These are phyloP conservation scores for Colletotrichum sp. DNA, from an alignment of 2,329 filamentous ascomycete genomes.

Conservation along the genomic window DNA sequence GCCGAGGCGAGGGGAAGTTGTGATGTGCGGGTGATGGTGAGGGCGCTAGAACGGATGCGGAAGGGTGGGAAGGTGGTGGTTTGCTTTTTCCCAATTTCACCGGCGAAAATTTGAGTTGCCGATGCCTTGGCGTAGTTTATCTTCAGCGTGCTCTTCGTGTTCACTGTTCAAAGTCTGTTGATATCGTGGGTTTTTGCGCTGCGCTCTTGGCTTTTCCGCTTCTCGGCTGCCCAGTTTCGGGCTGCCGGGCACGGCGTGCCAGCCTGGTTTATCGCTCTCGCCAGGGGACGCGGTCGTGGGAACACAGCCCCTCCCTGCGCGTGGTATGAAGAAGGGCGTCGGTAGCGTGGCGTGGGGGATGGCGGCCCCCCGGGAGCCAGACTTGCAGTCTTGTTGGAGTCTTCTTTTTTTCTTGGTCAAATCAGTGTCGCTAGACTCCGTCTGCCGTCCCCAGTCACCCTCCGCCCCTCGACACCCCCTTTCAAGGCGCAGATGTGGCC, in stretches of 20 bases:
- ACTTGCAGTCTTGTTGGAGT: neutral
- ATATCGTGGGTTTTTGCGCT: neutral
- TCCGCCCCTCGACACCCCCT: neutral
- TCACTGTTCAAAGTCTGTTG: neutral
- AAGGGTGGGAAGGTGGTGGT: neutral
- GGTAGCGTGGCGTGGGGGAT: neutral
- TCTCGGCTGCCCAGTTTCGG: neutral
- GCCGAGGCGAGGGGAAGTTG: neutral
- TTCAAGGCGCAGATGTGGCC: constrained; percentile 8
- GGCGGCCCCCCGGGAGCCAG: neutral
- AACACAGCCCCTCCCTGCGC: neutral
- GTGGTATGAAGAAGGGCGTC: neutral
- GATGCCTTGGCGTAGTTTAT: neutral
- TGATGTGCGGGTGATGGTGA: neutral
- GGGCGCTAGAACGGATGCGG: neutral
- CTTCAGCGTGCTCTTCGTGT: neutral
- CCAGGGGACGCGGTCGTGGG: neutral
- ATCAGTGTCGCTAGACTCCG: neutral
- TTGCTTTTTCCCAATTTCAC: neutral
- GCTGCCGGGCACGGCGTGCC: neutral
- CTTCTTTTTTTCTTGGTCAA: neutral
- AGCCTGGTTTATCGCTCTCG: neutral
- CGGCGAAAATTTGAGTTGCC: neutral
- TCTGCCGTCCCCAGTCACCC: neutral
- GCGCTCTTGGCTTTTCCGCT: neutral